Evolutionary conservation across 2,329 filamentous ascomycete species (phyloP), one percentile per base, ranked within the genome.

Genomic region (Cordyceps fumosorosea): DNA sequence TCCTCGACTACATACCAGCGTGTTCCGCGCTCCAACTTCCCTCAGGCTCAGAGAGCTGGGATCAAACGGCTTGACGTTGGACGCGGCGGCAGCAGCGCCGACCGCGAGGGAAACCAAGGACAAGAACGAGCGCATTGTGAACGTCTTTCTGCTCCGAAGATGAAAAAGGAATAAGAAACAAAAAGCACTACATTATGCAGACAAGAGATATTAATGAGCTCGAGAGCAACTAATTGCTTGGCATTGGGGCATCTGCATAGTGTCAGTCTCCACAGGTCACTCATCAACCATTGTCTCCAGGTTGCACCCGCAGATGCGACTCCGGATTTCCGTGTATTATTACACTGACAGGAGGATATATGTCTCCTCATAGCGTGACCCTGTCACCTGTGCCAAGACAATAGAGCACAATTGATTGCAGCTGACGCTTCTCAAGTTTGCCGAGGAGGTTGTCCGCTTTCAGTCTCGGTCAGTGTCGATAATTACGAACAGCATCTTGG

Each of bases 11-110:
- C 69, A 45, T 4, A 76, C 74, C 37, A 76, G 61, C 1, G 74
- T 76, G 65, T 76, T 77, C 6, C 75, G 70, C 10, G 73, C 71
- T 3, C 75, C 75, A 2, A 76, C 74, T 54, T 76, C 74, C 12
- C 74, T 64, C 16, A 74, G 42, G 11, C 65, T 71, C 3, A 75
- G 63, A 16, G 70, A 67, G 34, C 66, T 66, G 24, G 66, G 65
- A 64, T 74, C 68, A 47, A 74, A 74, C 1, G 50, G 53, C 22
- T 32, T 42, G 24, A 20, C 59, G 14, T 11, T 29, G 16, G 50
- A 56, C 18, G n/a, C 32, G 29, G 65, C 62, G 20, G 61, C 61
- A 1, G 51, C 59, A 32, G 64, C 52, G 4, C 66, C 42, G 3
- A 59, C 42, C 3, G 67, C 59, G 8, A 65, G 60, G 6, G 66